Evolutionary conservation across 257 asterid species (phyloP).

Genomic region (Echites panduratus): DNA sequence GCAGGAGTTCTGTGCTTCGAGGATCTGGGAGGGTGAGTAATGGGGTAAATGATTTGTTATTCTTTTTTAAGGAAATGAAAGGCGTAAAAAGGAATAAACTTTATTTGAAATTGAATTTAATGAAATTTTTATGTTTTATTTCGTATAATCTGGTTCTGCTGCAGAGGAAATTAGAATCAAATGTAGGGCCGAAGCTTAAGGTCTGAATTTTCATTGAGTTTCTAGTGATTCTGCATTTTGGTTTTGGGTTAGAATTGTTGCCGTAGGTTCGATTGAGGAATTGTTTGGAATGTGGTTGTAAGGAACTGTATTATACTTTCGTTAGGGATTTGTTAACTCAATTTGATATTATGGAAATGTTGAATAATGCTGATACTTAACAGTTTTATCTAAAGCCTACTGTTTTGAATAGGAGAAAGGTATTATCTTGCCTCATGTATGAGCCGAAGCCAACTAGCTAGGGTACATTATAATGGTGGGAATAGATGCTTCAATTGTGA

Average conservation of each 20-base stretch:
- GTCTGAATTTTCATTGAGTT: not conserved
- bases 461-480: not conserved
- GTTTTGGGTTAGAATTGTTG: not conserved
- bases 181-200: not conserved
- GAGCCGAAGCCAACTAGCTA: not conserved
- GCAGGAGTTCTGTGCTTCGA: constrained; percentile 47
- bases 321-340: not conserved
- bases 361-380: not conserved
- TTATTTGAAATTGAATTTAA: not conserved
- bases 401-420: not conserved
- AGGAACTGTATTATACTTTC: not conserved
- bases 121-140: not conserved
- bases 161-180: not conserved
- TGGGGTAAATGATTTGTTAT: not conserved
- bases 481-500: not conserved
- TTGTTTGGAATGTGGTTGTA: too few relatives aligned
- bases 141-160: not conserved
- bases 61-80: not conserved
- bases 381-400: not conserved
- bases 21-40: constrained; percentile 39
- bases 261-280: not conserved
- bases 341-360: not conserved
- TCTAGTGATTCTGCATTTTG: not conserved
- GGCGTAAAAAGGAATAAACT: not conserved
- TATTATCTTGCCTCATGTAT: not conserved